Evolutionary conservation across 345 rosid genomes (phyloP), one percentile per base, ranked within the genome.

Genomic region (Pelargonium nanum): DNA sequence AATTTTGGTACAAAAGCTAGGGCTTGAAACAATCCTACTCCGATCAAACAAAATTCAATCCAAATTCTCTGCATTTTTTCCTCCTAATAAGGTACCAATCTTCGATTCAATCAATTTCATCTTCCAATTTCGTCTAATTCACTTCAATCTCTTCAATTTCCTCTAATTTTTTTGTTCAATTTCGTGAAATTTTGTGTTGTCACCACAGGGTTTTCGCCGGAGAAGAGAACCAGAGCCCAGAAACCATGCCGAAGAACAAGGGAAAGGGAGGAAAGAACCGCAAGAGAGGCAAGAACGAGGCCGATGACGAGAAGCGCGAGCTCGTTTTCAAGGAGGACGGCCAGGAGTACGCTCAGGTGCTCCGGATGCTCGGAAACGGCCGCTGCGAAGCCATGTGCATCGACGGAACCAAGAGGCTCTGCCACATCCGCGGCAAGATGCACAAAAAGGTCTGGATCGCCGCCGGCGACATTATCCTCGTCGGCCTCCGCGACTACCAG

Each of bases 231-330:
- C 34, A 68, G 72, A 63, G 32, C 16, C 15, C 66, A 71, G 76
- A 28, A 53, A 70, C 56, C 60, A 85, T 85, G 88, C 91, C 91
- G 67, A 85, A 85, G 86, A 85, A 85, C 68, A 85, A 85, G 77
- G 91, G 91, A 72, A 85, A 85, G 80, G 91, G 91, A 77, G 91
- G 91, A 68, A 85, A 85, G 87, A 85, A 85, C 75, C 82, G 85
- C 76, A 85, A 85, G 86, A 82, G 91, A 77, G 91, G 91, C 71
- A 85, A 85, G 84, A 85, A 85, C 19, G 91, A 85, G 75, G 91
- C 88, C 0, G 91, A 80, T 48, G 91, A 80, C 5, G 91, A 85
- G 77, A 82, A 85, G 73, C 72, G 91, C 17, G 91, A 85, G 80
- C 91, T 85, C 10, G 76, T 85, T 24, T 85, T 85, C 65, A 85